A percentile compares a stretch with the other conserved stretches of the same genome.
phyloP scores from a whole-genome alignment of 352 stramenopile species.

The Pythium rhizo-oryzae region DNA sequence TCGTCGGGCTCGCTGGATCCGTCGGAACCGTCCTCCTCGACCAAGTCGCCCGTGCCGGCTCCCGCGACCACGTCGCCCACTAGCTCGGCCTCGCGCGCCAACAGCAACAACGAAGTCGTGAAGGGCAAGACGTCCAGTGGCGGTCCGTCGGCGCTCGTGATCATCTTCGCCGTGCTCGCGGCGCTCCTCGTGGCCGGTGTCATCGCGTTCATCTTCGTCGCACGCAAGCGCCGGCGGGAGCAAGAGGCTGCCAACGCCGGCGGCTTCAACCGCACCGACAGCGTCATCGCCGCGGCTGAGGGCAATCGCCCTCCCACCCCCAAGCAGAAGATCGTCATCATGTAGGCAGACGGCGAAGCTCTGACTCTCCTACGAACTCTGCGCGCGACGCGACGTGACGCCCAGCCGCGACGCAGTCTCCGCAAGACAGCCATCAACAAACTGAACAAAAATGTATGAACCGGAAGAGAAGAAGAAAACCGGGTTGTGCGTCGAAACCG shows the following conservation, averaged over 20 bases:
- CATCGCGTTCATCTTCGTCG: slow-evolving; percentile 75
- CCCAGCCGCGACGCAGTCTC: too few relatives aligned
- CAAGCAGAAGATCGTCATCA: slow-evolving; percentile 78
- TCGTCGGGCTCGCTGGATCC: slow-evolving; percentile 25
- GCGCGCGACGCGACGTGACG: not conserved
- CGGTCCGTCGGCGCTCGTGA: slow-evolving; percentile 61
- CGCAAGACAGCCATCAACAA: too few relatives aligned
- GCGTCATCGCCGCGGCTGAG: slow-evolving; percentile 36
- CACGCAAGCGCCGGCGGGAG: slow-evolving; percentile 68
- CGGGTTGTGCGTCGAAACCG: too few relatives aligned
- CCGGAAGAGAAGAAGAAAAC: not conserved
- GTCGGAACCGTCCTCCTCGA: not conserved
- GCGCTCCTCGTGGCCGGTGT: slow-evolving; percentile 65
- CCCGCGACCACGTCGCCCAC: slow-evolving; percentile 2
- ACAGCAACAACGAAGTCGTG: slow-evolving; percentile 23
- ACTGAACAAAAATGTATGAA: not conserved
- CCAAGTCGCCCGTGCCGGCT: slow-evolving; percentile 25
- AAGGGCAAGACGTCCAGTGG: slow-evolving; percentile 35
- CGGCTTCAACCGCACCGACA: slow-evolving; percentile 47
- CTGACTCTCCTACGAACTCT: not conserved
- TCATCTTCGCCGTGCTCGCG: slow-evolving; percentile 67
- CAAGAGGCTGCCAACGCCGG: slow-evolving; percentile 53
- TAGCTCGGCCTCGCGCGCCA: slow-evolving; percentile 16
- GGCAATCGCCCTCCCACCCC: slow-evolving; percentile 53
- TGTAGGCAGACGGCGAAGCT: slow-evolving; percentile 40